Evolutionary conservation across 495 filamentous ascomycete species (phyloP).

Genomic region (Pyronema domesticum): DNA sequence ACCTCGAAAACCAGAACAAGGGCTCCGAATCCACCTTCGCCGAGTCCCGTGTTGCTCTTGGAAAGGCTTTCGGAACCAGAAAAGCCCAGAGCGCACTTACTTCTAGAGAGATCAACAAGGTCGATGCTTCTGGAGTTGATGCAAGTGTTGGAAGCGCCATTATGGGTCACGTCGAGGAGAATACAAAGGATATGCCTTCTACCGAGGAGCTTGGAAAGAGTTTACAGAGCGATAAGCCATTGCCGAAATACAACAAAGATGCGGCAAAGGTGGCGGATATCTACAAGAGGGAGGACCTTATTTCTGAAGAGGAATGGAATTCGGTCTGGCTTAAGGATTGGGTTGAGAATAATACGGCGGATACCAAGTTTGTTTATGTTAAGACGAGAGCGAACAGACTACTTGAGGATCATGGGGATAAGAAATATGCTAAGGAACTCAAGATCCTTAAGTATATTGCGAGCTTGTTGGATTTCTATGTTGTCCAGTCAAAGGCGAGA

Average conservation of each 20-base stretch:
- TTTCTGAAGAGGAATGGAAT: conserved; percentile 39
- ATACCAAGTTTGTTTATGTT: conserved; percentile 12
- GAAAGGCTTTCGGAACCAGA: conserved; percentile 81
- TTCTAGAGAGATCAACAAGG: conserved; percentile 17
- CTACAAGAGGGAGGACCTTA: conserved; percentile 52
- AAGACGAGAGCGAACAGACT: conserved; percentile 9
- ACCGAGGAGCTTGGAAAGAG: conserved; percentile 45
- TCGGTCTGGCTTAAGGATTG: conserved; percentile 20
- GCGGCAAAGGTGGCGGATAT: conserved; percentile 62
- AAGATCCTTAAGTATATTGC: conserved; percentile 50
- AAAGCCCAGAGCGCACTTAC: conserved; percentile 64
- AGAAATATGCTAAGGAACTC: conserved; percentile 32
- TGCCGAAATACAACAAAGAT: conserved; percentile 55
- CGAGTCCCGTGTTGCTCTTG: conserved; percentile 38
- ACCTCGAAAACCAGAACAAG: conserved; percentile 28
- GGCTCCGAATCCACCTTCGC: conserved; percentile 3
- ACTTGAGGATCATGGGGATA: conserved; percentile 2
- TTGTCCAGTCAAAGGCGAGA: conserved; percentile 6
- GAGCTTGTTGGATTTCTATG: conserved; percentile 45
- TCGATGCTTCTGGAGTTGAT: conserved; percentile 19
- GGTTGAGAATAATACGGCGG: conserved; percentile 8
- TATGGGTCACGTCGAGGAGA: conserved; percentile 28
- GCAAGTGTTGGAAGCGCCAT: conserved; percentile 17
- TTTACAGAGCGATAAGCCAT: conserved; percentile 53
- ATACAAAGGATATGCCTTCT: conserved; percentile 39